phyloP scores from a whole-genome alignment of 2,329 filamentous ascomycete species.

The Trichoderma gracile region DNA sequence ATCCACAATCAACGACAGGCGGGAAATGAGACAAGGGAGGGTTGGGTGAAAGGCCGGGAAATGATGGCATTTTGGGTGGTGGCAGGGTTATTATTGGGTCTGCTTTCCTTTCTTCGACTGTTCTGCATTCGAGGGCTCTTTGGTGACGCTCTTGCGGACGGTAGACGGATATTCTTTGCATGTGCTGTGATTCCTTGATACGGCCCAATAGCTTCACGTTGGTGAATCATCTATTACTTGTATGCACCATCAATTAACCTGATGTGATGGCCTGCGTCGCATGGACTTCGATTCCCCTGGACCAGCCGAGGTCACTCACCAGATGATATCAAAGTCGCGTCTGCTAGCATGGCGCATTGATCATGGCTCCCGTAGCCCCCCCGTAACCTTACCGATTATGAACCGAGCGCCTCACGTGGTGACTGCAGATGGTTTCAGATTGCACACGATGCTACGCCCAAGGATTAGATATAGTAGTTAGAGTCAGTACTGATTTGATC shows the following conservation, averaged over 20 bases:
- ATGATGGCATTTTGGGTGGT: constrained; percentile 6
- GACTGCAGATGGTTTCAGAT: not conserved
- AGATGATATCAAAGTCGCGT: not conserved
- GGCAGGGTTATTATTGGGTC: not conserved
- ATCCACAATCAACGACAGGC: constrained; percentile 21
- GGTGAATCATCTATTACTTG: too few species aligned
- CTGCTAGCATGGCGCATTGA: constrained; percentile 5
- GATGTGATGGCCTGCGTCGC: too few species aligned
- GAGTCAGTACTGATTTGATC: too few species aligned
- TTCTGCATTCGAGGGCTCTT: not conserved
- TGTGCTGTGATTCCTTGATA: too few species aligned
- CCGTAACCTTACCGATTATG: not conserved
- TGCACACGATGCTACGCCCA: too few species aligned
- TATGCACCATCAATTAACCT: not conserved
- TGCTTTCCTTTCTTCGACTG: not conserved
- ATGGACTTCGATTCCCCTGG: too few species aligned
- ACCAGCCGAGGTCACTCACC: constrained; percentile 8
- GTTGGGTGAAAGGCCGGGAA: not conserved
- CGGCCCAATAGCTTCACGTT: too few species aligned
- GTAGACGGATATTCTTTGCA: too few species aligned
- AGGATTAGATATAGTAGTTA: too few species aligned
- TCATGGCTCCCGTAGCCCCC: not conserved
- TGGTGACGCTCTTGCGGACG: not conserved
- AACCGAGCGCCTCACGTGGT: not conserved
- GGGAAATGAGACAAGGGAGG: constrained; percentile 24